Evolutionary conservation across 352 stramenopile genomes (phyloP), one percentile per base, ranked within the genome.

Genomic region (Albugo candida): DNA sequence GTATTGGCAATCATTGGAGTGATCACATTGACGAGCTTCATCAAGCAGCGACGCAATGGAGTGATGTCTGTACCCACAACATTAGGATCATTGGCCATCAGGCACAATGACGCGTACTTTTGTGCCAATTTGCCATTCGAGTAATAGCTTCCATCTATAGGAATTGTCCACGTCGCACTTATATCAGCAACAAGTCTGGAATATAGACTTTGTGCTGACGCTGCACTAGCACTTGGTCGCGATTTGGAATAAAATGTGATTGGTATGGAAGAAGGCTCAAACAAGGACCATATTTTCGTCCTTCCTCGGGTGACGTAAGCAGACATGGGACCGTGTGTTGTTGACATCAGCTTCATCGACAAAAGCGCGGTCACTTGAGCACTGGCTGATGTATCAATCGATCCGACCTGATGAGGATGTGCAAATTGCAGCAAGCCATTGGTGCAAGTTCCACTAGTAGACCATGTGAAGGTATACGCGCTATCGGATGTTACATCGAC

Each of bases 51-150:
- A 0, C 34, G 11, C 0, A 81, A 48, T 21, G 83, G 44, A 13
- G 50, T 53, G 35, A 60, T 78, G 55, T 85, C 65, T 0, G 40
- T 21, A 13, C 70, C 66, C 8, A 79, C 57, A 12, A 85, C 47
- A 0, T 59, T 54, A 11, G 36, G 48, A 34, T 85, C 68, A 1
- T 65, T 61, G 0, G 70, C 73, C 62, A 85, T 81, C 21, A 85
- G 38, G 51, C 73, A 83, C 41, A 85, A 49, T 18, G 74, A 81
- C 27, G 74, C 74, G 41, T 83, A 83, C 67, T 86, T 87, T 51
- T 87, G 74, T 44, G 68, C 76, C 12, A 59, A 60, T 50, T 87
- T 87, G 44, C 74, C 74, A 35, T 72, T 83, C 50, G 67, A 87
- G 57, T 87, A 87, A 65, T 76, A 83, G 36, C 61, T 81, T 10